These are phyloP conservation scores for Lagenidium sp. DNA, from an alignment of 352 stramenopile genomes.

Conservation along the genomic window DNA sequence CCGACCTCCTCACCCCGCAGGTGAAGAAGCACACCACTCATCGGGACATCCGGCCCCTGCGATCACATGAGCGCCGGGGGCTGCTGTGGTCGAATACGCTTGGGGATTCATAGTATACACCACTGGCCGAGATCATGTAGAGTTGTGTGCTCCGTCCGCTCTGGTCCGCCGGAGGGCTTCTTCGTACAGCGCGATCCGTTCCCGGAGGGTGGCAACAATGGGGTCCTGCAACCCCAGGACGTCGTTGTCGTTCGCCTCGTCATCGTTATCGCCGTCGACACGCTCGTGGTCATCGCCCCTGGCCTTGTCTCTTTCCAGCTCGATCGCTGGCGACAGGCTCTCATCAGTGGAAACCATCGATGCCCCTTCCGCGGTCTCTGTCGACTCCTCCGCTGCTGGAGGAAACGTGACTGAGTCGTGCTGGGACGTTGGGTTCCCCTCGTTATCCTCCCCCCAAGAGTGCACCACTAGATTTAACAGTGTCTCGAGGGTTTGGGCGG, in stretches of 20 bases:
- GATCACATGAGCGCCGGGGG: slow-evolving; percentile 23
- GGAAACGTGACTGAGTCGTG: too few species aligned
- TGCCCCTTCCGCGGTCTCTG: background rate
- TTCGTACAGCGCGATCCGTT: slow-evolving; percentile 36
- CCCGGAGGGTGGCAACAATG: slow-evolving; percentile 29
- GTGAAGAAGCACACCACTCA: slow-evolving; percentile 55
- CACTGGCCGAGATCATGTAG: too few species aligned
- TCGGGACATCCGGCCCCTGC: slow-evolving; percentile 30
- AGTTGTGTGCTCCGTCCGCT: too few species aligned
- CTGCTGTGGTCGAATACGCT: slow-evolving; percentile 42
- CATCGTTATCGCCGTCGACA: slow-evolving; percentile 7
- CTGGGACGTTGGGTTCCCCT: too few species aligned
- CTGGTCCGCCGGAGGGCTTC: slow-evolving; percentile 22
- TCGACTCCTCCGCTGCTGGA: slow-evolving; percentile 5
- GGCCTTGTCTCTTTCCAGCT: too few species aligned
- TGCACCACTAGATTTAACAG: slow-evolving; percentile 44
- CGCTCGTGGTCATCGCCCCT: slow-evolving; percentile 1
- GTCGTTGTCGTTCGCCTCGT: too few species aligned
- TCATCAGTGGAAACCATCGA: too few species aligned
- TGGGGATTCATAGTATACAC: too few species aligned
- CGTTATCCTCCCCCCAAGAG: slow-evolving; percentile 32
- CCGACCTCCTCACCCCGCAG: slow-evolving; percentile 36
- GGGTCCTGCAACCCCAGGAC: too few species aligned
- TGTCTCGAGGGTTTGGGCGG: slow-evolving; percentile 18
- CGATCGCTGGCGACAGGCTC: slow-evolving; percentile 1